Percentiles rank a stretch among this genome's conserved stretches.
Conservation (phyloP, 1,284 basidiomycete genomes). For the Cryptococcus depauperatus region DNA sequence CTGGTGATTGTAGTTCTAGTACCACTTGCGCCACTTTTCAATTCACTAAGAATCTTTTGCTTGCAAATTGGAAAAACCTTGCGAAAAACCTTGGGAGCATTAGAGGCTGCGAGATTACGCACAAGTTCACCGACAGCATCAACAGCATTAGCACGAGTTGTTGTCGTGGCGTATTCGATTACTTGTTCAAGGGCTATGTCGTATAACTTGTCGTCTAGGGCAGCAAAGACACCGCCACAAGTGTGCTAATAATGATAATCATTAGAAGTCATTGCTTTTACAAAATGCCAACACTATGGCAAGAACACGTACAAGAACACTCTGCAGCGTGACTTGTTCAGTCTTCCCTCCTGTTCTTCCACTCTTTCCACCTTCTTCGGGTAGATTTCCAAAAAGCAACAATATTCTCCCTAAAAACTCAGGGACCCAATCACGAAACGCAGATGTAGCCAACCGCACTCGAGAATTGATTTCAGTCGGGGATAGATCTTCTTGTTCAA, state of each 20-base stretch:
- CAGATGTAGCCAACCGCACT: conserved; percentile 36
- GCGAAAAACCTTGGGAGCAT: conserved; percentile 66
- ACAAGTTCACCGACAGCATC: conserved; percentile 84
- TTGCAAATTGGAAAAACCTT: conserved; percentile 75
- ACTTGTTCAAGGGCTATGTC: conserved; percentile 78
- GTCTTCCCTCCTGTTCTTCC: conserved; percentile 45
- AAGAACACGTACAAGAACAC: too few relatives aligned
- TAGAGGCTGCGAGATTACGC: conserved; percentile 71
- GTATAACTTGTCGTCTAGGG: conserved; percentile 80
- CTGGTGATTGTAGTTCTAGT: conserved; percentile 80
- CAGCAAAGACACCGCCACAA: conserved; percentile 62
- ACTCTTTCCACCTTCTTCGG: conserved; percentile 58
- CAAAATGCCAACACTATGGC: conserved; percentile 15
- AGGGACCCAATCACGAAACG: conserved; percentile 67
- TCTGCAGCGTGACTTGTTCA: conserved; percentile 35
- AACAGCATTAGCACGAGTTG: conserved; percentile 78
- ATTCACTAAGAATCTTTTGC: conserved; percentile 72
- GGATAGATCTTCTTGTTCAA: conserved; percentile 32
- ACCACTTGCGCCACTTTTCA: conserved; percentile 87
- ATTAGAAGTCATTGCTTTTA: neutral
- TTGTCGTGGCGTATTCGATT: conserved; percentile 69
- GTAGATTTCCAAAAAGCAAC: conserved; percentile 82
- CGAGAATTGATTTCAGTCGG: conserved; percentile 35
- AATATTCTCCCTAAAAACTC: conserved; percentile 80
- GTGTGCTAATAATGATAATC: conserved; percentile 23